Percentiles rank a stretch among this genome's conserved stretches.
These are phyloP conservation scores for Misopates orontium DNA, from an alignment of 257 asterid species.

Conservation along the genomic window DNA sequence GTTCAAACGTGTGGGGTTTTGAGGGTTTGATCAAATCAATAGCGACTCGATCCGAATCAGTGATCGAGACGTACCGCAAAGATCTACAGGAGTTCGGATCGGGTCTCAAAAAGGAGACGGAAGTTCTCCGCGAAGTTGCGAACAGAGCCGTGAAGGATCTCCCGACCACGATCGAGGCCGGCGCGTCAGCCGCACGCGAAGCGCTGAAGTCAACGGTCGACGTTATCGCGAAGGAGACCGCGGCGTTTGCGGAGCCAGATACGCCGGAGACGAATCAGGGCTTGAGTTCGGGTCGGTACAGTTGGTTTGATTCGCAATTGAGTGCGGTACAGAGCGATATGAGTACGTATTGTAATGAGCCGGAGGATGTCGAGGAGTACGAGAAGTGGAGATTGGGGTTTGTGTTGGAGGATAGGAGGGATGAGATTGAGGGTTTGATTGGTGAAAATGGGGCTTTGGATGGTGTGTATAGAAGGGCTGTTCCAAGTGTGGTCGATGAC, in stretches of 20 bases:
- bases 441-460: conserved; percentile 61
- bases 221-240: conserved; percentile 61
- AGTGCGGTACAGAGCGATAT: conserved; percentile 54
- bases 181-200: conserved; percentile 67
- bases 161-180: conserved; percentile 89
- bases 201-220: conserved; percentile 77
- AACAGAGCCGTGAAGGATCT: conserved; percentile 91
- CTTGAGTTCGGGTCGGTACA: conserved; percentile 49
- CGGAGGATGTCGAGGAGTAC: conserved; percentile 76
- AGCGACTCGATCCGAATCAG: conserved; percentile 71
- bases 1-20: conserved; percentile 59
- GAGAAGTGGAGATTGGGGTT: conserved; percentile 59
- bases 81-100: conserved; percentile 81
- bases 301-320: conserved; percentile 72
- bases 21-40: conserved; percentile 62
- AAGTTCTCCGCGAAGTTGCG: conserved; percentile 71
- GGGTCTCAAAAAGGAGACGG: conserved; percentile 76
- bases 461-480: conserved; percentile 43
- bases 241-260: conserved; percentile 49
- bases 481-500: conserved; percentile 57
- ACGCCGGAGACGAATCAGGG: conserved; percentile 48
- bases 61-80: conserved; percentile 70
- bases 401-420: conserved; percentile 42
- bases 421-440: conserved; percentile 53
- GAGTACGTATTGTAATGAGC: conserved; percentile 60